Conservation (phyloP, 257 asterid genomes). For the Mentha longifolia region DNA sequence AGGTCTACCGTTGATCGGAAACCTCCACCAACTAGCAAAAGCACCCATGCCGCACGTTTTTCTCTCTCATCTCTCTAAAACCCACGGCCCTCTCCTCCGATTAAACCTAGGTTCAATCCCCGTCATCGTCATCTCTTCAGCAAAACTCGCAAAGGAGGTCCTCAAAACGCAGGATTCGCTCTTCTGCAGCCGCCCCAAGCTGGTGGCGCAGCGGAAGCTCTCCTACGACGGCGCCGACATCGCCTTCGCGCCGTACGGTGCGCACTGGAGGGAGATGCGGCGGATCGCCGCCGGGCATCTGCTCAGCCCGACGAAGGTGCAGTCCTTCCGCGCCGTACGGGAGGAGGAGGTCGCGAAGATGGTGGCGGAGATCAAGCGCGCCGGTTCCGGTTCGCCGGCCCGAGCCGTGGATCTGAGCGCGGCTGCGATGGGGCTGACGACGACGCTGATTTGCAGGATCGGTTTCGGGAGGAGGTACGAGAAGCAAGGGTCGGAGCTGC, state of each 20-base stretch:
- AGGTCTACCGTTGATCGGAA: no score
- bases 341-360: slow-evolving; percentile 6
- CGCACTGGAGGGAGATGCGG: slow-evolving; percentile 15
- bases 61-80: no score
- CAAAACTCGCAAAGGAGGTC: no score
- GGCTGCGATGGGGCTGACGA: slow-evolving; percentile 21
- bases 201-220: slow-evolving; percentile 13
- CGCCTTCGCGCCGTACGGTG: no score
- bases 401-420: neutral
- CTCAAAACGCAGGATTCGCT: no score
- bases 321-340: slow-evolving; percentile 1
- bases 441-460: neutral
- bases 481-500: neutral
- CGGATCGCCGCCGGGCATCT: neutral
- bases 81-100: no score
- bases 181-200: slow-evolving; percentile 7
- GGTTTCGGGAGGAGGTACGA: slow-evolving; percentile 12
- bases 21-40: no score
- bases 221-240: slow-evolving; percentile 10
- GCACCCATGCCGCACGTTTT: no score
- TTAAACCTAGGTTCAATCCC: no score
- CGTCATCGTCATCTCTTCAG: no score
- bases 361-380: neutral
- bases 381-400: no score
- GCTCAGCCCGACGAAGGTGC: slow-evolving; percentile 16